Evolutionary conservation across 192 early-diverging fungal genomes (phyloP).

Genomic region (Piromyces finnis): DNA sequence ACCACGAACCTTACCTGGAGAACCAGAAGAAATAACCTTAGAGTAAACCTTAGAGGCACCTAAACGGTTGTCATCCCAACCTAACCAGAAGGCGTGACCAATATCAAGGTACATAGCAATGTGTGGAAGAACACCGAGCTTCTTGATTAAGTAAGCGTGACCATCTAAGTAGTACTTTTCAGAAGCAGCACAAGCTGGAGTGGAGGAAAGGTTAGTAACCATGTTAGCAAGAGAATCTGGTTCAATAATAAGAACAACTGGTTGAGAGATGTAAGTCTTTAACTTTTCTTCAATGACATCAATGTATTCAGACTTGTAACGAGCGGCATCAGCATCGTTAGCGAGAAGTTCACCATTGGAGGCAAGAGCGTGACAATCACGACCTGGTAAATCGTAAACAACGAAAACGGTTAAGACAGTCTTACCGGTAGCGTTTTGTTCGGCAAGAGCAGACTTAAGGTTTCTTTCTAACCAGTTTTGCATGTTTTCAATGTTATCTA

Average conservation of each 20-base stretch:
- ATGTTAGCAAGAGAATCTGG: constrained; percentile 22
- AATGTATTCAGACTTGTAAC: constrained; percentile 24
- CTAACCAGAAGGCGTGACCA: too few relatives aligned
- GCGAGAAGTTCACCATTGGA: constrained; percentile 18
- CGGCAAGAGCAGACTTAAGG: not conserved
- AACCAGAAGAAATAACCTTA: too few relatives aligned
- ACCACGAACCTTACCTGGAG: too few relatives aligned
- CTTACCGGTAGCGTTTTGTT: not conserved
- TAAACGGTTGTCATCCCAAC: too few relatives aligned
- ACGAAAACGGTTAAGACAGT: constrained; percentile 9
- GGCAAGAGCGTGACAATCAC: constrained; percentile 19
- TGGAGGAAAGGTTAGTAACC: constrained; percentile 10
- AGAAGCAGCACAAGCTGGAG: not conserved
- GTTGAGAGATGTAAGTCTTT: not conserved
- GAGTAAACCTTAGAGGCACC: too few relatives aligned
- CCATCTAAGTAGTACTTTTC: too few relatives aligned
- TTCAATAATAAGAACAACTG: constrained; percentile 18
- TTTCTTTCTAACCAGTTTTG: not conserved
- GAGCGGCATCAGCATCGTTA: constrained; percentile 1
- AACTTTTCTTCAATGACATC: constrained; percentile 7
- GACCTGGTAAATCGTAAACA: constrained; percentile 26
- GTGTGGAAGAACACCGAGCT: too few relatives aligned
- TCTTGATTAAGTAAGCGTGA: too few relatives aligned
- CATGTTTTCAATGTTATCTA: not conserved
- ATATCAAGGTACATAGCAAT: too few relatives aligned